phyloP scores from a whole-genome alignment of 768 basidiomycete genomes.

The Floccularia luteovirens region DNA sequence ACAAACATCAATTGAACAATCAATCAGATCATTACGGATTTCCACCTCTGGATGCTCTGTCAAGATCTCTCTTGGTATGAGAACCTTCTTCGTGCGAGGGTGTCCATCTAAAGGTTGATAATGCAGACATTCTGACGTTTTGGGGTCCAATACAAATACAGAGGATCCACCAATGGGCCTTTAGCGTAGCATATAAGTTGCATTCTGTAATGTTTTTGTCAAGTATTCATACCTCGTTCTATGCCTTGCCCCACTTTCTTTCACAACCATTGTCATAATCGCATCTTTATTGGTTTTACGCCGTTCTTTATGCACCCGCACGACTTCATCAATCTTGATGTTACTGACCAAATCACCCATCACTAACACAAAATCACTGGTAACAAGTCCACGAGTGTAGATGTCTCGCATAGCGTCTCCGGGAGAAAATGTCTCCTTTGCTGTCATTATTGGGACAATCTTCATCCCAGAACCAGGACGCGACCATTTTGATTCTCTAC shows the following conservation, averaged over 20 bases:
- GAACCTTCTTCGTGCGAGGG: conserved; percentile 52
- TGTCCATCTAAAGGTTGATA: conserved; percentile 73
- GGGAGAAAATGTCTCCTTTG: conserved; percentile 80
- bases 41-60: conserved; percentile 72
- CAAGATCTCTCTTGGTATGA: conserved; percentile 75
- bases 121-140: conserved; percentile 76
- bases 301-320: conserved; percentile 82
- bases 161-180: conserved; percentile 71
- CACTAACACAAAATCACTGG: conserved; percentile 86
- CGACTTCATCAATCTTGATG: conserved; percentile 83
- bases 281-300: conserved; percentile 85
- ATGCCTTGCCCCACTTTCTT: conserved; percentile 66
- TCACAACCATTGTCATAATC: conserved; percentile 94
- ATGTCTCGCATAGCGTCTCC: conserved; percentile 93
- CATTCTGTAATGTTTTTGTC: conserved; percentile 2
- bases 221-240: conserved; percentile 54
- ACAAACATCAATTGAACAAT: conserved; percentile 89
- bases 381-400: conserved; percentile 86
- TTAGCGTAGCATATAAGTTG: conserved; percentile 1
- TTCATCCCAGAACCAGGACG: conserved; percentile 71
- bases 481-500: conserved; percentile 81
- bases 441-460: conserved; percentile 80
- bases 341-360: conserved; percentile 92
- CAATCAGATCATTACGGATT: conserved; percentile 81
- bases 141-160: conserved; percentile 70